Conservation (phyloP, 805 yeast species). For the Sugiyamaella mastotermitis region DNA sequence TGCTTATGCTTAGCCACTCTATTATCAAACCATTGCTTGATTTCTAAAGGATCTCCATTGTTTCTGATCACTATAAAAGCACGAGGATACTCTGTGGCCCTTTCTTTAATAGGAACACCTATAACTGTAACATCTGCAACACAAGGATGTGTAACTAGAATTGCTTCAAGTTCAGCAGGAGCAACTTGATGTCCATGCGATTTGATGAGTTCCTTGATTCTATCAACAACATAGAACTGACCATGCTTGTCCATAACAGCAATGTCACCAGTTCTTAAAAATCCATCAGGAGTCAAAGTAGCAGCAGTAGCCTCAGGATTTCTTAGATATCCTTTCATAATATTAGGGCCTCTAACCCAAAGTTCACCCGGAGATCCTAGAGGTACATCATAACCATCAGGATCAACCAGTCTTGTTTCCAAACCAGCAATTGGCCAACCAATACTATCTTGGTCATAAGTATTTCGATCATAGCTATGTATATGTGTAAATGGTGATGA, state of each 20-base stretch:
- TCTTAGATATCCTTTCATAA: constrained; percentile 45
- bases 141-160: constrained; percentile 63
- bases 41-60: constrained; percentile 20
- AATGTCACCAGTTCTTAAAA: constrained; percentile 58
- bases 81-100: constrained; percentile 60
- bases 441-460: constrained; percentile 43
- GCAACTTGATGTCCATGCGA: constrained; percentile 80
- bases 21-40: constrained; percentile 31
- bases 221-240: constrained; percentile 44
- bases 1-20: constrained; percentile 34
- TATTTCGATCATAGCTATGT: constrained; percentile 32
- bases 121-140: constrained; percentile 89
- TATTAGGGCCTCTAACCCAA: constrained; percentile 50
- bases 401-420: constrained; percentile 44
- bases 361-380: constrained; percentile 48
- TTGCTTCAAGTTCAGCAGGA: constrained; percentile 90
- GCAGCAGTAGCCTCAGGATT: constrained; percentile 44
- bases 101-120: constrained; percentile 65
- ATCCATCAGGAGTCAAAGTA: constrained; percentile 42
- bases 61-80: constrained; percentile 31
- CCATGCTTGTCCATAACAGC: constrained; percentile 36
- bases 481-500: constrained; percentile 50
- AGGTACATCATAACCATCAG: constrained; percentile 42
- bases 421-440: constrained; percentile 38
- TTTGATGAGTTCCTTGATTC: constrained; percentile 66